Evolutionary conservation across 805 yeast genomes (phyloP).

Genomic region (Lachancea quebecensis): DNA sequence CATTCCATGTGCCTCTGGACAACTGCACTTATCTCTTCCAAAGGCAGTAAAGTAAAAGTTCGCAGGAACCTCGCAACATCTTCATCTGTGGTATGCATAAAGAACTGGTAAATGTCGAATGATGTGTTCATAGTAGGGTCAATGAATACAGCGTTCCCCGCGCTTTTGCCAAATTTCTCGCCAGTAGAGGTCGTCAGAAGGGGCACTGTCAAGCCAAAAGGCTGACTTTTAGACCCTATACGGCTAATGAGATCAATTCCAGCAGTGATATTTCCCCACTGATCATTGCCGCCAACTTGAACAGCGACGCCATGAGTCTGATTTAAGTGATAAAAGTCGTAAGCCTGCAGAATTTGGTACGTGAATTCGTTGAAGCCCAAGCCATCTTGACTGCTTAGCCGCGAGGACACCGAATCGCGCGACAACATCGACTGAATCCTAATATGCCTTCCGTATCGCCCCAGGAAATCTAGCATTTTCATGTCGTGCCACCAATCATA

Average conservation of each 20-base stretch:
- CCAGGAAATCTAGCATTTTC: conserved; percentile 69
- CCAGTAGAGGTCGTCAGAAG: conserved; percentile 82
- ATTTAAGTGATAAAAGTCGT: conserved; percentile 80
- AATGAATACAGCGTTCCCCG: conserved; percentile 92
- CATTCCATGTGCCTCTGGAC: conserved; percentile 45
- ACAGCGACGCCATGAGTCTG: conserved; percentile 50
- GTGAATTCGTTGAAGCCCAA: conserved; percentile 92
- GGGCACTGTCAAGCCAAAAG: conserved; percentile 83
- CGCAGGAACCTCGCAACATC: conserved; percentile 64
- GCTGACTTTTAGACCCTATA: conserved; percentile 31
- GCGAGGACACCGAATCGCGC: conserved; percentile 75
- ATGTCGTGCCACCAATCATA: conserved; percentile 80
- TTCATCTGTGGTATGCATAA: conserved; percentile 71
- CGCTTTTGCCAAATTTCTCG: conserved; percentile 92
- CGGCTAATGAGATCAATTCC: conserved; percentile 83
- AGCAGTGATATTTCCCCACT: conserved; percentile 97
- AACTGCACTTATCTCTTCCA: conserved; percentile 47
- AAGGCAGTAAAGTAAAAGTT: conserved; percentile 73
- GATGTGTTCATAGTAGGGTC: conserved; percentile 69
- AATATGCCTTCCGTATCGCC: conserved; percentile 67
- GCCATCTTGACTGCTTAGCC: conserved; percentile 65
- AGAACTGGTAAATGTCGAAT: conserved; percentile 77
- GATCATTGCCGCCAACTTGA: conserved; percentile 95
- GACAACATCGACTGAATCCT: conserved; percentile 82
- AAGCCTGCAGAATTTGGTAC: conserved; percentile 89